phyloP scores from a whole-genome alignment of 805 yeast genomes.

The Metschnikowia kofuensis region DNA sequence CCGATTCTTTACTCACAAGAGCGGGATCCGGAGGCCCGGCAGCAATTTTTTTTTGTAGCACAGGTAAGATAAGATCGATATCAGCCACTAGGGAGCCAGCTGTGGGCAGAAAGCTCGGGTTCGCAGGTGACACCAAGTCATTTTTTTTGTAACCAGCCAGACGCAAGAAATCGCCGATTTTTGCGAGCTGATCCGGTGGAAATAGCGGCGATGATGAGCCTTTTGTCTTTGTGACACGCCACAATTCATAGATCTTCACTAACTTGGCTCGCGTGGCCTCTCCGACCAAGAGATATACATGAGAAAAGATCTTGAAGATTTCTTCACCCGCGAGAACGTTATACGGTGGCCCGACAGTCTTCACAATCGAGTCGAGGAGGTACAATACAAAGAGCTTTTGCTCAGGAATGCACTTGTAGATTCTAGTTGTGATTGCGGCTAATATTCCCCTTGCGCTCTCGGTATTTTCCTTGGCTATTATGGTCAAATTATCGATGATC shows the following conservation, averaged over 20 bases:
- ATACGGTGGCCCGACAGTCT: constrained; percentile 87
- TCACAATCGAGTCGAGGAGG: constrained; percentile 85
- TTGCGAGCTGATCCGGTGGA: constrained; percentile 62
- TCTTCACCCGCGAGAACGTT: constrained; percentile 72
- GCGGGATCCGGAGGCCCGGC: constrained; percentile 36
- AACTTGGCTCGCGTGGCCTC: constrained; percentile 70
- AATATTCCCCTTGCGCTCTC: constrained; percentile 75
- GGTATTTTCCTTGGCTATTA: constrained; percentile 81
- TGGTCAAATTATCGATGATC: constrained; percentile 79
- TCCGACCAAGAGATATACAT: constrained; percentile 74
- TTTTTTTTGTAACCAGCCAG: constrained; percentile 27
- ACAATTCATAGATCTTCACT: constrained; percentile 77
- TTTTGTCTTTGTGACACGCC: constrained; percentile 69
- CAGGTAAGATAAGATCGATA: constrained; percentile 37
- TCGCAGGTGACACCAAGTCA: constrained; percentile 3
- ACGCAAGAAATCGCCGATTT: constrained; percentile 67
- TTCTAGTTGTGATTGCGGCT: constrained; percentile 69
- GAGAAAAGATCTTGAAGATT: constrained; percentile 66
- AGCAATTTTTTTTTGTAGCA: constrained; percentile 40
- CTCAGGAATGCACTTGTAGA: constrained; percentile 72
- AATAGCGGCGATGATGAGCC: constrained; percentile 68
- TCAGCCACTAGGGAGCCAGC: constrained; percentile 25
- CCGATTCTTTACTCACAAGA: constrained; percentile 42
- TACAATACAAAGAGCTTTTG: constrained; percentile 84
- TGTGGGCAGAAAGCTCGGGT: not conserved